Percentiles rank a stretch among this genome's conserved stretches.
Evolutionary conservation across 345 rosid species (phyloP).

Genomic region (Capsella bursapastoris): DNA sequence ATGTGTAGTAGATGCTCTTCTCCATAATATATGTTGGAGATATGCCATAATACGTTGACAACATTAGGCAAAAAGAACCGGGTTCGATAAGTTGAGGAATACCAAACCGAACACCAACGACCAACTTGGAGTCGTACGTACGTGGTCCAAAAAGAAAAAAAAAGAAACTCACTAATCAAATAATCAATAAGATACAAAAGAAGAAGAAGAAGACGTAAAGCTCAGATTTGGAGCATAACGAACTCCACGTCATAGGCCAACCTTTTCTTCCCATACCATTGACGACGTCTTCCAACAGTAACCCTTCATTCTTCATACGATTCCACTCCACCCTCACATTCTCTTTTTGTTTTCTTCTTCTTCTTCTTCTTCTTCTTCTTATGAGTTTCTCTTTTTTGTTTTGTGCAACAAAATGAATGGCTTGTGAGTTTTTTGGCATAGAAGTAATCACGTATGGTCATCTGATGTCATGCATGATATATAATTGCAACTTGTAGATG

Average conservation of each 20-base stretch:
- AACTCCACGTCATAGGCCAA: constrained; percentile 39
- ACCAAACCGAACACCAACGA: constrained; percentile 24
- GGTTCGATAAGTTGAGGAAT: constrained; percentile 24
- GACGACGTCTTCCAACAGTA: constrained; percentile 26
- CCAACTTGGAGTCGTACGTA: constrained; percentile 21
- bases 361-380: not conserved
- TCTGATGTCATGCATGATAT: not conserved
- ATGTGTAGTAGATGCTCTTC: not conserved
- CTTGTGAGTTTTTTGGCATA: not conserved
- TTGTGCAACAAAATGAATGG: too few relatives aligned
- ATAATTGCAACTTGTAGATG: not conserved
- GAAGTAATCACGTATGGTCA: not conserved
- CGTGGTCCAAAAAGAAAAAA: not conserved
- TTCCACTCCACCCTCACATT: constrained; percentile 21
- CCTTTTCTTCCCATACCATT: constrained; percentile 5
- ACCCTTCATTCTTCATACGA: constrained; percentile 29
- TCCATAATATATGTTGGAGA: not conserved
- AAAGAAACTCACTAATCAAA: not conserved
- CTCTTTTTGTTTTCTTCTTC: not conserved
- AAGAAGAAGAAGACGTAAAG: constrained; percentile 24
- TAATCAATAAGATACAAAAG: not conserved
- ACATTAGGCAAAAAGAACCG: constrained; percentile 19
- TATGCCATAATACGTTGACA: constrained; percentile 14
- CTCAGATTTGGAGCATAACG: constrained; percentile 35
- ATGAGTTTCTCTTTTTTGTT: not conserved